These are phyloP conservation scores for Pterocarpus santalinus DNA, from an alignment of 306 rosid species.

Conservation along the genomic window DNA sequence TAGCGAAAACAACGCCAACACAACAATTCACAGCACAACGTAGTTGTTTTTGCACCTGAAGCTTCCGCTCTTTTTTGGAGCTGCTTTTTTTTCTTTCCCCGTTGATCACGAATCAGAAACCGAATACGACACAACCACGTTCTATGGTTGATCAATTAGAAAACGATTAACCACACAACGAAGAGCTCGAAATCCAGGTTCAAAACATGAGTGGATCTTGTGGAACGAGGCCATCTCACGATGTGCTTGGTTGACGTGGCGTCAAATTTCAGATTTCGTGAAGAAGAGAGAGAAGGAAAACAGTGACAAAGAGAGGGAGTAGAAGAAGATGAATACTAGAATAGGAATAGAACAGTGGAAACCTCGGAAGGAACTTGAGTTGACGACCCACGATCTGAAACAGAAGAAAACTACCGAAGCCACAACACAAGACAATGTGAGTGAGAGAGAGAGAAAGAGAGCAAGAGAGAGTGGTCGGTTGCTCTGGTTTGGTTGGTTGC, in stretches of 20 bases:
- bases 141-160: neutral
- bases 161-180: neutral
- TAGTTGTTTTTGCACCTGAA: slow-evolving; percentile 43
- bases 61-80: neutral
- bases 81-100: slow-evolving; percentile 8
- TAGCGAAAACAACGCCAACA: slow-evolving; percentile 5
- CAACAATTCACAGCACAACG: slow-evolving; percentile 12
- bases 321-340: neutral
- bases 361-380: slow-evolving; percentile 22
- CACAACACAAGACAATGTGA: slow-evolving; percentile 16
- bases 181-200: neutral
- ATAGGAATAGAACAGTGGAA: slow-evolving; percentile 58
- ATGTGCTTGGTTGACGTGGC: slow-evolving; percentile 32
- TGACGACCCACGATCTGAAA: slow-evolving; percentile 57
- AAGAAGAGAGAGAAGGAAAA: neutral
- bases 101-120: slow-evolving; percentile 28
- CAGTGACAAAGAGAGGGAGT: slow-evolving; percentile 4
- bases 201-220: slow-evolving; percentile 10
- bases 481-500: neutral
- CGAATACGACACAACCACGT: slow-evolving; percentile 13
- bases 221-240: neutral
- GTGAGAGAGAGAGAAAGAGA: neutral
- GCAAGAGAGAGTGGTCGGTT: slow-evolving; percentile 22
- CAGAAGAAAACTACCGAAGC: slow-evolving; percentile 26
- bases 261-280: slow-evolving; percentile 40